These are phyloP conservation scores for Clonostachys chloroleuca DNA, from an alignment of 2,329 filamentous ascomycete species.

Conservation along the genomic window DNA sequence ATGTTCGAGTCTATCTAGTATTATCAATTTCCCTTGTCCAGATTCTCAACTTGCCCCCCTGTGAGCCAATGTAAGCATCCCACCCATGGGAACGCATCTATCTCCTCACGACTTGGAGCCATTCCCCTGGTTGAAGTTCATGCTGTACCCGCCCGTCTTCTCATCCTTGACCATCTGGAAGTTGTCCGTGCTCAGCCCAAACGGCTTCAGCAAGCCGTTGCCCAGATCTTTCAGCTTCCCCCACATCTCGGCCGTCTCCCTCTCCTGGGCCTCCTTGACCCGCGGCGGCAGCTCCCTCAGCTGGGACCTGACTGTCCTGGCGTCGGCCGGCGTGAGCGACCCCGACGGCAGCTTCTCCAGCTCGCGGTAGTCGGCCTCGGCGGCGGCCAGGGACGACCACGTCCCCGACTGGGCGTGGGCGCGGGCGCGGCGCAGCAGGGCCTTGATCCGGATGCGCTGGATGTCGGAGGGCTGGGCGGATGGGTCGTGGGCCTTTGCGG, in stretches of 20 bases:
- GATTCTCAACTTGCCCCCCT: neutral
- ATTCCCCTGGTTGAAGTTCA: constrained; percentile 67
- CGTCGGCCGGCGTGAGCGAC: constrained; percentile 58
- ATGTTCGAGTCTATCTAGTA: neutral
- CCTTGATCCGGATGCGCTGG: constrained; percentile 74
- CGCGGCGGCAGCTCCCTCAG: constrained; percentile 61
- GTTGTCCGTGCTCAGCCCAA: constrained; percentile 89
- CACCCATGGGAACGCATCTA: neutral
- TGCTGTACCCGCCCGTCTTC: constrained; percentile 84
- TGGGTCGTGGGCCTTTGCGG: neutral
- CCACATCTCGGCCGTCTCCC: constrained; percentile 96
- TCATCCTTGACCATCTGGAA: constrained; percentile 94
- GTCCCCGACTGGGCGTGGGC: constrained; percentile 60
- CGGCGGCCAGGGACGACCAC: constrained; percentile 77
- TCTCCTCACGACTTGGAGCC: constrained; percentile 7
- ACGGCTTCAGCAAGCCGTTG: constrained; percentile 87
- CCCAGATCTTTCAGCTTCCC: constrained; percentile 89
- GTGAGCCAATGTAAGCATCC: neutral
- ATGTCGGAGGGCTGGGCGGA: constrained; percentile 45
- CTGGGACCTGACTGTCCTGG: constrained; percentile 62
- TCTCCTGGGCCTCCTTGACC: constrained; percentile 75
- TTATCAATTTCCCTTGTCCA: neutral
- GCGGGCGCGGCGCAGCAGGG: constrained; percentile 73
- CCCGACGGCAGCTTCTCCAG: constrained; percentile 46
- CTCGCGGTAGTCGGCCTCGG: constrained; percentile 73